phyloP scores from a whole-genome alignment of 1,284 basidiomycete species.

The Erythrobasidium hasegawianum region DNA sequence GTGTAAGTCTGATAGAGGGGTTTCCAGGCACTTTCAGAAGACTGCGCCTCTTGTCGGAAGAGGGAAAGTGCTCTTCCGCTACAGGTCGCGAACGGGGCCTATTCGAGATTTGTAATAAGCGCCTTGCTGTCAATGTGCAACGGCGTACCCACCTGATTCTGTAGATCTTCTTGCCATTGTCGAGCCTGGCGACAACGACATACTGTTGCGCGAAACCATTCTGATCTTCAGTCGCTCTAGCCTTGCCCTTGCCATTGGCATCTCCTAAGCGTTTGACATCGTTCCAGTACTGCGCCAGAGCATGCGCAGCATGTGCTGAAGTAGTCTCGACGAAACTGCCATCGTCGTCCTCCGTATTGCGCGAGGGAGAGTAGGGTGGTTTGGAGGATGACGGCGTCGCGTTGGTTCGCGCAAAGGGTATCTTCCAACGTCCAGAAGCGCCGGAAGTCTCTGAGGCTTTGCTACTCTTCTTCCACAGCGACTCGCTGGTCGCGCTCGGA shows the following conservation, averaged over 20 bases:
- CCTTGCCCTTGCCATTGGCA: slow-evolving; percentile 15
- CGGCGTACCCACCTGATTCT: slow-evolving; percentile 38
- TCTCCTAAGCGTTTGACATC: slow-evolving; percentile 28
- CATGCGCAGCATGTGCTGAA: slow-evolving; percentile 37
- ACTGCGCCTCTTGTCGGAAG: background rate
- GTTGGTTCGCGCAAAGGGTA: background rate
- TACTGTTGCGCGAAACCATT: slow-evolving; percentile 12
- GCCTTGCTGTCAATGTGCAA: background rate
- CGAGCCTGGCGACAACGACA: slow-evolving; percentile 31
- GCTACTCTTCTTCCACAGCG: no score
- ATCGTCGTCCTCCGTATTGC: slow-evolving; percentile 14
- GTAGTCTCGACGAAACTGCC: slow-evolving; percentile 41
- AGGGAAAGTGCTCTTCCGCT: background rate
- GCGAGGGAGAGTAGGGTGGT: background rate
- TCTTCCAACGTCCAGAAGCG: background rate
- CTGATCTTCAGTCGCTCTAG: background rate
- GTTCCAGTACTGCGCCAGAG: slow-evolving; percentile 38
- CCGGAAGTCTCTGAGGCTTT: no score
- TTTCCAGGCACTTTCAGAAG: slow-evolving; percentile 12
- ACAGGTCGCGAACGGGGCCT: slow-evolving; percentile 24
- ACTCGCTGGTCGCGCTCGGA: no score
- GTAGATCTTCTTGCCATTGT: slow-evolving; percentile 40
- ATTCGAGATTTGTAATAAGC: background rate
- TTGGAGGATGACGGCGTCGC: background rate
- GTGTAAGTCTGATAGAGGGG: slow-evolving; percentile 30